Percentiles rank a stretch among this genome's conserved stretches.
phyloP scores from a whole-genome alignment of 192 early-diverging fungal species.

The Backusella mclennaniae region DNA sequence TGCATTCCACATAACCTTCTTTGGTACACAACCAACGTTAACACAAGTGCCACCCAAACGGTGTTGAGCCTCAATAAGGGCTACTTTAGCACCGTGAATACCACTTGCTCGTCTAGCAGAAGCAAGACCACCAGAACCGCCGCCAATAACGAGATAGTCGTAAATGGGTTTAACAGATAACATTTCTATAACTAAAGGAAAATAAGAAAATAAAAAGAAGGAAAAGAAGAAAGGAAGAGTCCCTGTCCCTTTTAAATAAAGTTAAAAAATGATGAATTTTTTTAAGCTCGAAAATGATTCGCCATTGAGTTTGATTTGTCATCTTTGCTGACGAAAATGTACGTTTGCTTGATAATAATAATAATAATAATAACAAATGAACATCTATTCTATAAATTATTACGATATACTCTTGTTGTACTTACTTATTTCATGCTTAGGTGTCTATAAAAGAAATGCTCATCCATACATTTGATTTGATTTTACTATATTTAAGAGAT shows the following conservation, averaged over 20 bases:
- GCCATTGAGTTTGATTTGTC: constrained; percentile 4
- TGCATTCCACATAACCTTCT: constrained; percentile 96
- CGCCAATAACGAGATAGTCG: constrained; percentile 97
- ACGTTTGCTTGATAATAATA: neutral
- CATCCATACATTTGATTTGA: neutral
- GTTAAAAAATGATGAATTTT: constrained; percentile 3
- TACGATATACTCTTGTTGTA: neutral
- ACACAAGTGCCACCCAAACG: constrained; percentile 90
- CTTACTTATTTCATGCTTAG: neutral
- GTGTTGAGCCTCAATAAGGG: constrained; percentile 78
- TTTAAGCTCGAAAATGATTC: neutral
- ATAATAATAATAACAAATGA: no score
- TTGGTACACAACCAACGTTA: constrained; percentile 91
- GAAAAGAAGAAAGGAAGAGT: neutral
- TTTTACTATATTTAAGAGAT: neutral
- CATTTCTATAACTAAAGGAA: neutral
- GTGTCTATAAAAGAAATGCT: neutral
- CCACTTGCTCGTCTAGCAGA: constrained; percentile 87
- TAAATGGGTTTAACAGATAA: constrained; percentile 42
- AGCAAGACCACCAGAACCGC: constrained; percentile 89
- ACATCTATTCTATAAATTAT: neutral
- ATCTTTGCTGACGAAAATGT: neutral
- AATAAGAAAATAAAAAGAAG: neutral
- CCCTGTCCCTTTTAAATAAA: constrained; percentile 5
- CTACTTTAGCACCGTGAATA: constrained; percentile 88